phyloP scores from a whole-genome alignment of 139 green algal genomes.

The Coelastrella sp. region DNA sequence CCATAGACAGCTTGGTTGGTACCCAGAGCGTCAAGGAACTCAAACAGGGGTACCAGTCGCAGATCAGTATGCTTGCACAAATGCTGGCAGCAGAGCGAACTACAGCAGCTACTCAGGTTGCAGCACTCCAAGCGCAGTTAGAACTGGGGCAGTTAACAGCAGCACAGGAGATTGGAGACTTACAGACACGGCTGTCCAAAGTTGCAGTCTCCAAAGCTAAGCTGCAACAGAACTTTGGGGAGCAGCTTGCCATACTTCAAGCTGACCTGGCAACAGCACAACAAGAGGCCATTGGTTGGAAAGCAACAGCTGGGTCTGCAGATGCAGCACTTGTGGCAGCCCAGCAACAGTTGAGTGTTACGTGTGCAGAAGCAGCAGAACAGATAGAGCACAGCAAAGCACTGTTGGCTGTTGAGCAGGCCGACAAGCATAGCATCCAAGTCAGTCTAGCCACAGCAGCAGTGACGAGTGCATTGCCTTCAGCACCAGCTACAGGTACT shows the following conservation, averaged over 20 bases:
- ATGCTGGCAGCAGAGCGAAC: neutral
- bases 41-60: neutral
- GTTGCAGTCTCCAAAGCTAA: neutral
- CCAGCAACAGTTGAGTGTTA: neutral
- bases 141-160: neutral
- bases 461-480: too few species aligned
- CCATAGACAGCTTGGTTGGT: neutral
- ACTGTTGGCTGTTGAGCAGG: neutral
- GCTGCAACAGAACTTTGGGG: neutral
- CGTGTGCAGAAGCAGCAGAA: conserved; percentile 8
- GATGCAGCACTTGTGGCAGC: neutral
- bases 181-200: neutral
- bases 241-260: neutral
- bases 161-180: neutral
- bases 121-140: conserved; percentile 28
- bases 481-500: neutral
- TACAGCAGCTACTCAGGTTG: neutral
- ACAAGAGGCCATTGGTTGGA: neutral
- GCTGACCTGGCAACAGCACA: neutral
- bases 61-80: conserved; percentile 1
- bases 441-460: neutral
- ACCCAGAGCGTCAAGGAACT: neutral
- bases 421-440: neutral
- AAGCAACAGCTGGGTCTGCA: neutral
- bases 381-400: conserved; percentile 24